Percentiles rank a stretch among this genome's conserved stretches.
Conservation (phyloP, 1,139 yeast genomes). For the Sugiyamaella japonica region DNA sequence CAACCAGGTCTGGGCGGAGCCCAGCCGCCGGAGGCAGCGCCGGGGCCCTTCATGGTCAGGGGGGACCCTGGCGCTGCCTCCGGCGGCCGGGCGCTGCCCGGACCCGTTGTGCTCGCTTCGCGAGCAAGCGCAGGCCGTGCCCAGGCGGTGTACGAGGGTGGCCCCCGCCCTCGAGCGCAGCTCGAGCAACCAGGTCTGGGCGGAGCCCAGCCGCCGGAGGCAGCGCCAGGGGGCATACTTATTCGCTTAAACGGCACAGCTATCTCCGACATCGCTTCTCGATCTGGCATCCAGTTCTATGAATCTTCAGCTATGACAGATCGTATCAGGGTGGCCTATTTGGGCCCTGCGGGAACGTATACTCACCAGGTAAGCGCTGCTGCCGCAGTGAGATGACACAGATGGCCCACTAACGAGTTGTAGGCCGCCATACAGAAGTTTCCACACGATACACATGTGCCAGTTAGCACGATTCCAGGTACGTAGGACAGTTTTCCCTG, state of each 20-base stretch:
- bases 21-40: too few relatives aligned
- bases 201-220: too few relatives aligned
- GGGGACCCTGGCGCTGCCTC: too few relatives aligned
- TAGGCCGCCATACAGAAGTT: conserved; percentile 81
- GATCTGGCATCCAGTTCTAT: not conserved
- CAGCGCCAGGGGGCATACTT: not conserved
- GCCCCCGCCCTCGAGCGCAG: too few relatives aligned
- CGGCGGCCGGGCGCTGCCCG: too few relatives aligned
- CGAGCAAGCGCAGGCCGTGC: too few relatives aligned
- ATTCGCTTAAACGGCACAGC: not conserved
- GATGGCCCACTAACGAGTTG: not conserved
- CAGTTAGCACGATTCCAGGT: conserved; percentile 35
- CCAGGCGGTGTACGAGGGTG: too few relatives aligned
- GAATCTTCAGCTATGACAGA: not conserved
- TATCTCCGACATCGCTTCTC: conserved; percentile 7
- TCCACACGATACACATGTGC: conserved; percentile 38
- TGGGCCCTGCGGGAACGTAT: conserved; percentile 91
- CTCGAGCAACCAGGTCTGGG: too few relatives aligned
- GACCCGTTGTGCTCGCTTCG: too few relatives aligned
- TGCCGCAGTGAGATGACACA: not conserved
- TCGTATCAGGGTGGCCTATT: conserved; percentile 47
- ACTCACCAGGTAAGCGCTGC: conserved; percentile 70
- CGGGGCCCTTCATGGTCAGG: too few relatives aligned
- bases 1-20: too few relatives aligned
- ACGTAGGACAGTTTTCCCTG: conserved; percentile 13